These are phyloP conservation scores for Volutella citrinella DNA, from an alignment of 2,329 filamentous ascomycete species.

Conservation along the genomic window DNA sequence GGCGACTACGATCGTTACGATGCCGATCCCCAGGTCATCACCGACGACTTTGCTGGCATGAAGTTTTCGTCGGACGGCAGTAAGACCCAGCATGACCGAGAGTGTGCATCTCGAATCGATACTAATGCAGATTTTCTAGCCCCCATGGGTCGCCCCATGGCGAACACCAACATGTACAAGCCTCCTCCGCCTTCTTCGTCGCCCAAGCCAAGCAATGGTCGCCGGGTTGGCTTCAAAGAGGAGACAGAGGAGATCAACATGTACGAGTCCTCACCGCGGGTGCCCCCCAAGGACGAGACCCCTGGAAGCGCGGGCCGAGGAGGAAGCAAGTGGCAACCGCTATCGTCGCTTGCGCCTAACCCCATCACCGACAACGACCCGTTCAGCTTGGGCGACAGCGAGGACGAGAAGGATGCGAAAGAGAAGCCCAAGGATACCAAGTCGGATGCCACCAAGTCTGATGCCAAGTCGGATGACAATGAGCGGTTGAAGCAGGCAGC, in stretches of 20 bases:
- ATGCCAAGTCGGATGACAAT: constrained; percentile 55
- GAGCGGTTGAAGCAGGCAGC: constrained; percentile 66
- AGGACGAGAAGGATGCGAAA: constrained; percentile 74
- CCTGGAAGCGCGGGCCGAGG: constrained; percentile 52
- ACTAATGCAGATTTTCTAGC: constrained; percentile 24
- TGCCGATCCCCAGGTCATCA: constrained; percentile 84
- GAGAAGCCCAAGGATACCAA: constrained; percentile 54
- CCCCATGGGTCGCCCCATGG: constrained; percentile 55
- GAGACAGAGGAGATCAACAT: constrained; percentile 75
- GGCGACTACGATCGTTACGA: constrained; percentile 91
- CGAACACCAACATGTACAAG: constrained; percentile 81
- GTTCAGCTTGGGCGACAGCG: constrained; percentile 93
- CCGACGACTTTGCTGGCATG: constrained; percentile 81
- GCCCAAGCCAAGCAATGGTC: constrained; percentile 45
- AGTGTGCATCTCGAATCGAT: constrained; percentile 11
- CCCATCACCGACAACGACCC: constrained; percentile 90
- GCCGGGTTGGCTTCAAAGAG: constrained; percentile 57
- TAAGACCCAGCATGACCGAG: no score
- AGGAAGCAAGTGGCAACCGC: constrained; percentile 92
- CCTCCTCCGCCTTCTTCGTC: constrained; percentile 54
- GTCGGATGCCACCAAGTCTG: constrained; percentile 56
- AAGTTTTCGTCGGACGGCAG: constrained; percentile 61
- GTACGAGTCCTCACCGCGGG: constrained; percentile 63
- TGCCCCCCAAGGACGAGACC: constrained; percentile 48
- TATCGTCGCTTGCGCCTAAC: constrained; percentile 76